phyloP scores from a whole-genome alignment of 441 rosid species.

The Populus hybrid region DNA sequence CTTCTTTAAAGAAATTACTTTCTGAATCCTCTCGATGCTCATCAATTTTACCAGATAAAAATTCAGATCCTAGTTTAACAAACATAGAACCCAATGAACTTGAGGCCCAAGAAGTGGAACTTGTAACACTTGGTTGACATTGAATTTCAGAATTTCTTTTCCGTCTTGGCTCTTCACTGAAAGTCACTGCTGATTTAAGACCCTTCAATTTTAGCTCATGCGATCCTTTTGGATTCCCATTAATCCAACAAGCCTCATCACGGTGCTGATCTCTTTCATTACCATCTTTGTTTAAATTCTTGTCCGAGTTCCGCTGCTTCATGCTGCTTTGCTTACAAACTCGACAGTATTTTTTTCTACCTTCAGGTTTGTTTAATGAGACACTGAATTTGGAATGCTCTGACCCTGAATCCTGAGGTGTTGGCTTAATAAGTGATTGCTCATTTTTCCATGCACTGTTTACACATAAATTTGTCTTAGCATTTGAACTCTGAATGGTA shows the following conservation, averaged over 20 bases:
- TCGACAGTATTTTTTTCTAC: constrained; percentile 12
- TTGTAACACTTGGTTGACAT: neutral
- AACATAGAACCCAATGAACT: neutral
- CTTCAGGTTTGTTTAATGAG: constrained; percentile 5
- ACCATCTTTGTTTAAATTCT: neutral
- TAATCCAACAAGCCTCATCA: neutral
- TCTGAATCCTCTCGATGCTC: neutral
- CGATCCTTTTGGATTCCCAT: neutral
- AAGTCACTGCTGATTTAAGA: neutral
- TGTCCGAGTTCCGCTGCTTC: constrained; percentile 1
- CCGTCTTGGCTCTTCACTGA: neutral
- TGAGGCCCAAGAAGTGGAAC: neutral
- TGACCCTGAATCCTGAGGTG: constrained; percentile 5
- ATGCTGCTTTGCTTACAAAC: constrained; percentile 12
- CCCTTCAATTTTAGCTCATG: neutral
- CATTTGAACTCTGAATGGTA: neutral
- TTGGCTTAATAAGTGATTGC: neutral
- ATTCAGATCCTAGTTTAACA: neutral
- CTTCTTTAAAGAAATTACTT: constrained; percentile 20
- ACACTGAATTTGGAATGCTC: constrained; percentile 14
- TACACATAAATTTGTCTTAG: neutral
- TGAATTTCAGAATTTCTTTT: neutral
- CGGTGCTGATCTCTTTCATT: neutral
- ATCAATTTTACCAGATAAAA: neutral
- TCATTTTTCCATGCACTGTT: neutral